Conservation (phyloP, 805 yeast genomes). For the Candida krabiensis region DNA sequence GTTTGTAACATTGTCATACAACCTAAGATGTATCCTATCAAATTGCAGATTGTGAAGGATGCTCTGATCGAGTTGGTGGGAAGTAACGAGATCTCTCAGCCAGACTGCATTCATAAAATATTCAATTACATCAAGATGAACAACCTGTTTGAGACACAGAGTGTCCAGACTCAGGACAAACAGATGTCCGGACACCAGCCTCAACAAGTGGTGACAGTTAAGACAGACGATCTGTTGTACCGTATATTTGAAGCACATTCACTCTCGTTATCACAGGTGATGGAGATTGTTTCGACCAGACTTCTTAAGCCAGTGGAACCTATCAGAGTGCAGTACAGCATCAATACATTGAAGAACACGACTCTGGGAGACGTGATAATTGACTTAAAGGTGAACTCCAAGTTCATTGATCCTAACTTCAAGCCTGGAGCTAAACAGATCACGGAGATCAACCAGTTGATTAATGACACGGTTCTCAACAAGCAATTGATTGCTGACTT, state of each 20-base stretch:
- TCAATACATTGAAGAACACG: slow-evolving; percentile 73
- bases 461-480: slow-evolving; percentile 44
- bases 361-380: slow-evolving; percentile 78
- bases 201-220: slow-evolving; percentile 30
- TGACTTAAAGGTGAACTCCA: slow-evolving; percentile 63
- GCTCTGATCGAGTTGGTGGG: slow-evolving; percentile 71
- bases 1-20: slow-evolving; percentile 75
- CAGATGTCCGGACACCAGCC: slow-evolving; percentile 22
- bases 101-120: slow-evolving; percentile 59
- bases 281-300: slow-evolving; percentile 63
- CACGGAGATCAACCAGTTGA: slow-evolving; percentile 41
- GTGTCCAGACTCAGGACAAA: slow-evolving; percentile 18
- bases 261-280: slow-evolving; percentile 68
- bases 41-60: slow-evolving; percentile 61
- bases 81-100: slow-evolving; percentile 75
- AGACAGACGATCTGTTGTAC: slow-evolving; percentile 45
- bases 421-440: slow-evolving; percentile 36
- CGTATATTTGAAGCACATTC: slow-evolving; percentile 49
- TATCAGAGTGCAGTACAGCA: slow-evolving; percentile 68
- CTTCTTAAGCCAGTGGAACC: slow-evolving; percentile 81
- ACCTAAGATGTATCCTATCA: slow-evolving; percentile 72
- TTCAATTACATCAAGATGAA: slow-evolving; percentile 38
- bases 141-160: slow-evolving; percentile 35
- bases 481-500: slow-evolving; percentile 42
- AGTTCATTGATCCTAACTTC: slow-evolving; percentile 38